A percentile compares a stretch with the other conserved stretches of the same genome.
Evolutionary conservation across 2,329 filamentous ascomycete genomes (phyloP).

Genomic region (Drechslera avenae): DNA sequence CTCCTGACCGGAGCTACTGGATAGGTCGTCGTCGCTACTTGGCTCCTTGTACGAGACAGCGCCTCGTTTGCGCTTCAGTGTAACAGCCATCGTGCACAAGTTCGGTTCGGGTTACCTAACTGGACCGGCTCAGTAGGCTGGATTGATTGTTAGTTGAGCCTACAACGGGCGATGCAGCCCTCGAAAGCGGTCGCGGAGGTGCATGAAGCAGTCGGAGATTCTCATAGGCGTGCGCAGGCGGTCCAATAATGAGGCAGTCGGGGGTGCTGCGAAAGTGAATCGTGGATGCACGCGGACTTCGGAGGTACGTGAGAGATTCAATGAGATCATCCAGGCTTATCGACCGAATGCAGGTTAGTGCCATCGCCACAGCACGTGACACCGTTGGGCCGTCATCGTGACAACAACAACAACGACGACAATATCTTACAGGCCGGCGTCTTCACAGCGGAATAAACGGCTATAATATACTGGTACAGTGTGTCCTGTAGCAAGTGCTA

Average conservation of each 20-base stretch:
- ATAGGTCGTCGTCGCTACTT: slow-evolving; percentile 41
- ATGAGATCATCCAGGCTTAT: slow-evolving; percentile 11
- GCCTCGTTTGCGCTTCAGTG: slow-evolving; percentile 44
- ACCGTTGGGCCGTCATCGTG: not conserved
- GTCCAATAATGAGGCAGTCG: not conserved
- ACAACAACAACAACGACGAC: not conserved
- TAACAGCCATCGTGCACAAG: slow-evolving; percentile 30
- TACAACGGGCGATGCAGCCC: slow-evolving; percentile 10
- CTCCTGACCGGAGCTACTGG: slow-evolving; percentile 26
- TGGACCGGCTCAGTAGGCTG: not conserved
- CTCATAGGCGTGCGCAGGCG: too few relatives aligned
- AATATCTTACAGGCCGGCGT: not conserved
- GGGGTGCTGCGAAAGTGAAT: slow-evolving; percentile 6
- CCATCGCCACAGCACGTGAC: slow-evolving; percentile 10
- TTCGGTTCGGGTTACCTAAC: not conserved
- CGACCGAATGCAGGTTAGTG: slow-evolving; percentile 3
- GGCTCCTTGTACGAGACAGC: slow-evolving; percentile 46
- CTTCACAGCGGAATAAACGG: too few relatives aligned
- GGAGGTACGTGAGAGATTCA: slow-evolving; percentile 5
- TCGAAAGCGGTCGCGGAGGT: slow-evolving; percentile 1
- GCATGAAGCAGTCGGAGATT: not conserved
- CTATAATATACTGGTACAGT: not conserved
- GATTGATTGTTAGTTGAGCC: not conserved
- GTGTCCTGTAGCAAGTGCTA: not conserved
- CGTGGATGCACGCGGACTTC: slow-evolving; percentile 10